Base-by-base conservation (phyloP, 306 rosid species). In the Abrus precatorius region DNA sequence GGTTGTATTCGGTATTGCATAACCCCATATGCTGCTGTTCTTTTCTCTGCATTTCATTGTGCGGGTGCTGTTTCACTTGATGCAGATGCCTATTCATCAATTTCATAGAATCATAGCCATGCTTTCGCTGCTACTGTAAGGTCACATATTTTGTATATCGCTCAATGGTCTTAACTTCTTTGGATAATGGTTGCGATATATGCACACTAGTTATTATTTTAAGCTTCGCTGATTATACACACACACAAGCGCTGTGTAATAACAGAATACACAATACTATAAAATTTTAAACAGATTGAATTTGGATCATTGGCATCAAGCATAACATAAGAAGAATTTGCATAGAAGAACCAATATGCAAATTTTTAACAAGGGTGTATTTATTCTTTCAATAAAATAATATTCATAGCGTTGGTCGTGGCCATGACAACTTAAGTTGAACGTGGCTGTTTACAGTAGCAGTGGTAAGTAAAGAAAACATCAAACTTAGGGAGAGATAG, bases 351-450 rank as follows among this genome's bases (percentile, higher is more conserved):
- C 54, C 12, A 7, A 12, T 5, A 57, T 55, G 48, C 54, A 44
- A 60, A 56, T 45, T 65, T 2, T 34, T 41, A 53, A 59, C 3
- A 6, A 65, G 27, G 54, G 32, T 5, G 9, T 44, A 2, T 49
- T 20, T 20, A 20, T 20, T 20, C 20, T 20, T 61, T 45, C n/a
- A 36, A 34, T 61, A 38, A 69, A 62, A 75, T 8, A 63, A 73
- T 61, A 61, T 62, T 40, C 82, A 63, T 72, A 9, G 50, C 76
- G 52, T 9, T 61, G 30, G 5, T 32, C 3, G 7, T 65, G 10
- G 30, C 60, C 68, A 38, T 82, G 75, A 59, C 75, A 69, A 79
- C 79, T 73, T 74, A 28, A 65, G 80, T 81, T 77, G 70, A 43
- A 41, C 69, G 14, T 28, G 78, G 73, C 80, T 36, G 62, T 30